phyloP scores from a whole-genome alignment of 768 basidiomycete genomes.

The Calocybe gangraenosa region DNA sequence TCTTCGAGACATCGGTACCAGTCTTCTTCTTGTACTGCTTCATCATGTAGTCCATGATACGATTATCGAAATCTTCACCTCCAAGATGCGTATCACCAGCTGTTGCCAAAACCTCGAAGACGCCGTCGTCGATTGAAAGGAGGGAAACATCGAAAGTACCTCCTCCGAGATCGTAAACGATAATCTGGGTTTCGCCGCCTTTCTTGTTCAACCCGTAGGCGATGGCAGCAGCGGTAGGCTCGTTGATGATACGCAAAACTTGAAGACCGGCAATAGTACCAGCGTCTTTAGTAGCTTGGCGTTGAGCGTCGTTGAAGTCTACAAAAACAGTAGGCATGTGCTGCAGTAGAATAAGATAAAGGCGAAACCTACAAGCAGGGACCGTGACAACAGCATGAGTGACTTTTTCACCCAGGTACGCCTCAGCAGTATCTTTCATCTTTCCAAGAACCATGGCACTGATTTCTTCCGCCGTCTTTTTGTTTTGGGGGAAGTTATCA shows the following conservation, averaged over 20 bases:
- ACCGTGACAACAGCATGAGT: constrained; percentile 98
- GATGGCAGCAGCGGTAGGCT: constrained; percentile 95
- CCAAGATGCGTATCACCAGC: constrained; percentile 94
- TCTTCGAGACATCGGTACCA: constrained; percentile 74
- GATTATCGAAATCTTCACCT: constrained; percentile 95
- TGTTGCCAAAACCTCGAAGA: constrained; percentile 86
- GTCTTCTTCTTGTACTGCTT: constrained; percentile 92
- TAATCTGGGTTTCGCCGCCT: constrained; percentile 89
- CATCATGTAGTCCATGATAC: constrained; percentile 85
- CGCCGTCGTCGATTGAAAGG: constrained; percentile 90
- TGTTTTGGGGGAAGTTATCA: background rate
- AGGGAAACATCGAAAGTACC: constrained; percentile 99
- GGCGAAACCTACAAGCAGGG: constrained; percentile 71
- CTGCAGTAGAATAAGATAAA: background rate
- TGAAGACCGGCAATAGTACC: constrained; percentile 92
- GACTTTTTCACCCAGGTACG: constrained; percentile 93
- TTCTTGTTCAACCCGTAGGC: constrained; percentile 99
- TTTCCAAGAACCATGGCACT: constrained; percentile 93
- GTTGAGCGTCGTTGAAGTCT: constrained; percentile 99
- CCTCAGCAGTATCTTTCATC: constrained; percentile 99
- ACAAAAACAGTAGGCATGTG: constrained; percentile 6
- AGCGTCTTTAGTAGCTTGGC: constrained; percentile 98
- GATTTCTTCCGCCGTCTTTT: constrained; percentile 87
- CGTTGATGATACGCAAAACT: constrained; percentile 97
- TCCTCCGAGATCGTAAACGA: constrained; percentile 97